These are phyloP conservation scores for Talaromyces sp. DNA, from an alignment of 2,329 filamentous ascomycete species.

Conservation along the genomic window DNA sequence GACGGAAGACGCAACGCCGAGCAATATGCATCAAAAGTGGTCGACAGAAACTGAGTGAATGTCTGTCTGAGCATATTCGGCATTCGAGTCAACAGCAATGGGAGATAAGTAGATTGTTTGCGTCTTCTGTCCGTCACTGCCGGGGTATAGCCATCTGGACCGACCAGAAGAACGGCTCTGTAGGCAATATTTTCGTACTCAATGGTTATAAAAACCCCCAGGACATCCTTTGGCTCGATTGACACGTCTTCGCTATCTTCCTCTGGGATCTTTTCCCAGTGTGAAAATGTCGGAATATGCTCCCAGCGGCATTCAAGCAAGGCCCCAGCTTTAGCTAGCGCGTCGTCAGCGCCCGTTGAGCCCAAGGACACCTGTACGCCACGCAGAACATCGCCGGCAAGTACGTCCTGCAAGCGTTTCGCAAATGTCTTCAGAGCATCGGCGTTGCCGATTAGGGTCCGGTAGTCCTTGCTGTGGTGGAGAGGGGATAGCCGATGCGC, in stretches of 20 bases:
- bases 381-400: slow-evolving; percentile 45
- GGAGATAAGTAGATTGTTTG: slow-evolving; percentile 41
- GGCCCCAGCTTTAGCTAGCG: slow-evolving; percentile 32
- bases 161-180: slow-evolving; percentile 45
- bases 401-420: slow-evolving; percentile 41
- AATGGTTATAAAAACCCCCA: slow-evolving; percentile 45
- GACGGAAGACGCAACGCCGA: slow-evolving; percentile 40
- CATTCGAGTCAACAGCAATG: slow-evolving; percentile 46
- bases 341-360: slow-evolving; percentile 27
- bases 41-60: slow-evolving; percentile 44
- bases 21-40: slow-evolving; percentile 47
- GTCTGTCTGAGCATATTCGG: slow-evolving; percentile 44
- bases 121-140: slow-evolving; percentile 5
- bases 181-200: slow-evolving; percentile 46
- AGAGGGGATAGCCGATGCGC: slow-evolving; percentile 50
- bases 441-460: slow-evolving; percentile 28
- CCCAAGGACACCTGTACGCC: slow-evolving; percentile 37
- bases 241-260: slow-evolving; percentile 18
- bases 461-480: slow-evolving; percentile 39
- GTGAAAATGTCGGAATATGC: slow-evolving; percentile 21
- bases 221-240: slow-evolving; percentile 21
- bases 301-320: slow-evolving; percentile 45
- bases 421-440: slow-evolving; percentile 41
- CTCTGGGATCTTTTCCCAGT: slow-evolving; percentile 1
- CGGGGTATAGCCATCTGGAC: slow-evolving; percentile 18